Base-by-base conservation (phyloP, 73 alveolate genomes). In the Paramecium tetraurelia region DNA sequence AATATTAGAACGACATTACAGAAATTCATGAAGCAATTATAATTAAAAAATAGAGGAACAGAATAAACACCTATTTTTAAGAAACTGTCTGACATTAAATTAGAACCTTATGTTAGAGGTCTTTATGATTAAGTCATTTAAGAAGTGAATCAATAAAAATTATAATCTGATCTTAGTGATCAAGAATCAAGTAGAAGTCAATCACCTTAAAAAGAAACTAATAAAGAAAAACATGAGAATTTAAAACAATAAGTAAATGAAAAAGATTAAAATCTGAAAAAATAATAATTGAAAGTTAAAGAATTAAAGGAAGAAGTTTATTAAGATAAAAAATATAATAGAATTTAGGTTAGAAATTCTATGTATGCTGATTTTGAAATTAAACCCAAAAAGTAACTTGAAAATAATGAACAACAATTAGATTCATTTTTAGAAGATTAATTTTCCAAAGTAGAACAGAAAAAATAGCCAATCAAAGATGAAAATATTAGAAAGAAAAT, bases 91-190 rank as follows among this genome's bases (percentile, higher is more conserved):
- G 43, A 80, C 2, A 48, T 27, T 21, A 80, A 48, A 22, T 22
- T 80, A 12, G 75, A 80, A 44, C 72, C 46, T 6, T 80, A 20
- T 80, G 75, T 80, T 5, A 80, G 77, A 80, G 50, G 90, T 18
- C 14, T 80, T 4, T 80, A 41, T 80, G 90, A 80, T 44, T n/a
- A 80, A 44, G 31, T 80, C 3, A 33, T 80, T 21, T 7, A 80
- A 31, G 76, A 63, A 18, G 24, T 44, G 1, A 22, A 44, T 21
- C 24, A 41, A 22, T 29, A 75, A 75, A 14, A 75, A 41, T 33
- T 36, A 41, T 29, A 35, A 75, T 29, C 63, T 38, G 46, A 41
- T 75, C 3, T 14, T 21, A 38, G 59, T 35, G 87, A 75, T 38
- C 16, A 5, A 2, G 63, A 75, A 41, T 18, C 69, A 53, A 75